Evolutionary conservation across 345 rosid species (phyloP), one percentile per base, ranked within the genome.

Genomic region (Syzygium jambos): DNA sequence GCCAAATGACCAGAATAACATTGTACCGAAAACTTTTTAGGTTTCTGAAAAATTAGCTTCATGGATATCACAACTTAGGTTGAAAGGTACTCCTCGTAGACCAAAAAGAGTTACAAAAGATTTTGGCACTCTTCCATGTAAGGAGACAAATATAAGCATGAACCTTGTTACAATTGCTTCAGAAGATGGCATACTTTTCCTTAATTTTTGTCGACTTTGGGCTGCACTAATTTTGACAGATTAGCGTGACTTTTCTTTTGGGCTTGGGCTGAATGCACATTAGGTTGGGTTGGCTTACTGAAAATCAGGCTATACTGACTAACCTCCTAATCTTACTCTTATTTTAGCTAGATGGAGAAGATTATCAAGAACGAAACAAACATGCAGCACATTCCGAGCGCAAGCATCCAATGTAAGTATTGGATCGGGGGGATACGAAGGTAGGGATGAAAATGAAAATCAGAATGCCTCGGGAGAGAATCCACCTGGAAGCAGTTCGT

Each of bases 391-490:
- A 23, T 86, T 93, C 49, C 95, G 89, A 94, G 95, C 89, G 86
- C 93, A 90, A 56, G 96, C 97, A 87, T 94, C 98, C 68, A 91
- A 93, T 89, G 90, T 92, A 86, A 94, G 92, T 86, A 82, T 93
- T 90, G 99, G 98, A 77, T 93, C 98, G 34, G 98, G 94, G 78
- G 93, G 94, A 87, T 93, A 90, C 87, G 92, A 91, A 86, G 94
- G 87, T 54, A 87, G 89, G 86, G 94, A 94, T 83, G 96, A 95
- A 55, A 92, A 92, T 61, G 92, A 90, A 78, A 86, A 92, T 73
- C 92, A 91, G 78, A 92, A 92, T 87, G 91, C 82, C 53, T 87
- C 88, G 86, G 90, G 89, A 22, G 85, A 87, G 65, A 91, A 90
- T 92, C 91, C 92, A 9, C 84, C 93, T 22, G 84, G 89, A 84